phyloP scores from a whole-genome alignment of 2,329 filamentous ascomycete species.

The Thelonectria olida region DNA sequence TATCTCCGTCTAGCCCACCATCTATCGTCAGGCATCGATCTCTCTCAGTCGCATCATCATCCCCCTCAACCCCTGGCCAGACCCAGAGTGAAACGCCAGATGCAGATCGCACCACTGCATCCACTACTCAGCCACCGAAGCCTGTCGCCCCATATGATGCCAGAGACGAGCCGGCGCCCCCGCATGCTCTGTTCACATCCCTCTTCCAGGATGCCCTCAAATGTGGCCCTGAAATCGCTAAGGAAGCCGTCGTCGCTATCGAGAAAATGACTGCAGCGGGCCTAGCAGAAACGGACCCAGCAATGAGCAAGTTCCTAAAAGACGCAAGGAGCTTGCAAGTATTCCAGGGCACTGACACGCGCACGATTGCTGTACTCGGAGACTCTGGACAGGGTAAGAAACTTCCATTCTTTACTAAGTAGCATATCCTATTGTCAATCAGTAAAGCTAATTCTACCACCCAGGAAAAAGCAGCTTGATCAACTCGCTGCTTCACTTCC shows the following conservation, averaged over 20 bases:
- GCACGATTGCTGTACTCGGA: conserved; percentile 22
- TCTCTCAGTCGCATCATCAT: not conserved
- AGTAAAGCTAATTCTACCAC: not conserved
- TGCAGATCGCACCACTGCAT: not conserved
- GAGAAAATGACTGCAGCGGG: not conserved
- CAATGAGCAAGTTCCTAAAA: conserved; percentile 1
- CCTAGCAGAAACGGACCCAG: not conserved
- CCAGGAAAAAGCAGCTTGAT: conserved; percentile 45
- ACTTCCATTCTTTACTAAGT: not conserved
- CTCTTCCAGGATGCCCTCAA: conserved; percentile 7
- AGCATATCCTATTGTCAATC: not conserved
- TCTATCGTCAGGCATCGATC: not conserved
- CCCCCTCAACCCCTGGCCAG: conserved; percentile 3
- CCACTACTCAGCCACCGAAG: not conserved
- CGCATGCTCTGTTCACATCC: conserved; percentile 10
- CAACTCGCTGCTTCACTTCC: conserved; percentile 46
- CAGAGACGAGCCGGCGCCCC: conserved; percentile 1
- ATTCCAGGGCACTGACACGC: conserved; percentile 20
- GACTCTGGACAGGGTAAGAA: conserved; percentile 23
- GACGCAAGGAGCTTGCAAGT: conserved; percentile 4
- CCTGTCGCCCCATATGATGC: not conserved
- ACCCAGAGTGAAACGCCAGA: not conserved
- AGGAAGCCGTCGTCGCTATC: not conserved
- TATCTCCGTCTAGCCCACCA: not conserved
- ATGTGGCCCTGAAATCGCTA: not conserved